These are phyloP conservation scores for Penicillium verhagenii DNA, from an alignment of 495 filamentous ascomycete genomes.

Conservation along the genomic window DNA sequence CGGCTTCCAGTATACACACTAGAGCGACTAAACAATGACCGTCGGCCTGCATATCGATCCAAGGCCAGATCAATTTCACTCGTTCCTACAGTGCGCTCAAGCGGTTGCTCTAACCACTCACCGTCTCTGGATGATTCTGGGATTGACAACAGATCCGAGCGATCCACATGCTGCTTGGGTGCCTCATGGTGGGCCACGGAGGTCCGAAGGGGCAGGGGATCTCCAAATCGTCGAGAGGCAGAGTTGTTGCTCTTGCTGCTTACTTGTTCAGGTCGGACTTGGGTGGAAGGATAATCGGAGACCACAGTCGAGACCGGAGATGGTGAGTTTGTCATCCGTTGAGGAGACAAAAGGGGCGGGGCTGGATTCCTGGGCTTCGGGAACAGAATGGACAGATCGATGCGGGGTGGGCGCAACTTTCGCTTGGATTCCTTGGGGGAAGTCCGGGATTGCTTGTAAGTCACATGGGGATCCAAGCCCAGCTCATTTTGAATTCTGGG, in stretches of 20 bases:
- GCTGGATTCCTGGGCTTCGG: slow-evolving; percentile 39
- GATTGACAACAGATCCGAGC: slow-evolving; percentile 22
- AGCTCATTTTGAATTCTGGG: slow-evolving; percentile 24
- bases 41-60: slow-evolving; percentile 30
- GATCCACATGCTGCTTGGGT: slow-evolving; percentile 11
- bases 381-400: slow-evolving; percentile 48
- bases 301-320: slow-evolving; percentile 38
- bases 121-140: slow-evolving; percentile 20
- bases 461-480: slow-evolving; percentile 24
- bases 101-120: slow-evolving; percentile 29
- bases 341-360: slow-evolving; percentile 43
- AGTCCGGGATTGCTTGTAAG: slow-evolving; percentile 23
- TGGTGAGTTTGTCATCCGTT: slow-evolving; percentile 45
- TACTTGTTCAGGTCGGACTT: slow-evolving; percentile 12
- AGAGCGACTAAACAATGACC: slow-evolving; percentile 26
- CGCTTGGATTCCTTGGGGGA: slow-evolving; percentile 39
- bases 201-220: slow-evolving; percentile 24
- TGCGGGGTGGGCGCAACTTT: slow-evolving; percentile 40
- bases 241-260: background rate
- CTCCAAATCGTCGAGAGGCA: slow-evolving; percentile 20
- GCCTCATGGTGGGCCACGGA: slow-evolving; percentile 11
- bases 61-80: slow-evolving; percentile 42
- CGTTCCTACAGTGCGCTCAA: slow-evolving; percentile 35
- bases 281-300: slow-evolving; percentile 27
- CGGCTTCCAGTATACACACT: slow-evolving; percentile 25